Evolutionary conservation across 352 stramenopile species (phyloP), one percentile per base, ranked within the genome.

Genomic region (Hyphochytrium catenoides): DNA sequence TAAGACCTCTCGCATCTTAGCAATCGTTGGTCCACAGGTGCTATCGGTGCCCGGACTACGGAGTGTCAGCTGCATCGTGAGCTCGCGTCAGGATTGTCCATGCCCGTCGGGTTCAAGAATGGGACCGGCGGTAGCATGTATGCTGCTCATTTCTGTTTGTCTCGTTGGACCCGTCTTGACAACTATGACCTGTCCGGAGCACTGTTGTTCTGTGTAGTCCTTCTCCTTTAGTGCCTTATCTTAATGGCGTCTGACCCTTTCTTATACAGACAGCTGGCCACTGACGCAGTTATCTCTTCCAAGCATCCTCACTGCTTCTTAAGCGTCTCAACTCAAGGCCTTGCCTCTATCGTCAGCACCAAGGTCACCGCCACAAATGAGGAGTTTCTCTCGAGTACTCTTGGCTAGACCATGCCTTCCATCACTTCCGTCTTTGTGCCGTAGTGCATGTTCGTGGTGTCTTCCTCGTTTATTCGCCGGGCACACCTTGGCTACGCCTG

Each of bases 41-140:
- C 69, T 19, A 87, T 87, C n/a, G 72, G 72, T n/a, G 72, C 72
- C 5, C 63, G 72, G 34, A 87, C 72, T 19, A 87, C 72, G 44
- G 72, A 87, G 54, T 82, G 66, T 39, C 72, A 87, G 47, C 44
- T 87, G 34, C 72, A 87, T 49, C 70, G 72, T 26, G 72, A 87
- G 46, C 65, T 87, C 34, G 81, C 70, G 40, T 84, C 68, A 20
- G 72, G 72, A 30, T 51, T 87, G 3, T 84, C 68, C 22, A 84
- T 83, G 68, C 70, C 72, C 8, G 74, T 87, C n/a, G 72, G 72
- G 44, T 87, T 87, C 53, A 87, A 87, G 55, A 87, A 87, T 48
- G 72, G 70, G 52, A 84, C 72, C 34, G 65, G 72, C 27, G 72
- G 72, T 31, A 70, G 69, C 17, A 46, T 86, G 51, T 59, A 55